phyloP scores from a whole-genome alignment of 306 rosid species.

The Malus sieversii region DNA sequence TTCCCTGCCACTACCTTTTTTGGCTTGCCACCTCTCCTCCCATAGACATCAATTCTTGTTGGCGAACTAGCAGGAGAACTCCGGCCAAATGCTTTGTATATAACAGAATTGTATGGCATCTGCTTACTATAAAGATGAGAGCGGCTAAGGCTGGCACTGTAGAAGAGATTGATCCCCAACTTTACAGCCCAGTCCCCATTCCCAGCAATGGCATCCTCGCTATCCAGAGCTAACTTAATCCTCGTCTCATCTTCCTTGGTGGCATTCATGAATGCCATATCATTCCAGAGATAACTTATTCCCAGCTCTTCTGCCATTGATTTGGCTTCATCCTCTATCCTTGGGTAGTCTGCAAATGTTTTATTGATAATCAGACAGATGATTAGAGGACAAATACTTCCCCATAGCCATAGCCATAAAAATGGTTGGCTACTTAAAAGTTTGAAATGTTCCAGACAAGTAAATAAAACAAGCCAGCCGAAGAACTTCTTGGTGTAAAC shows the following conservation, averaged over 20 bases:
- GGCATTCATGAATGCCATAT: conserved; percentile 51
- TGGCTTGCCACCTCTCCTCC: conserved; percentile 62
- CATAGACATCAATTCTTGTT: conserved; percentile 47
- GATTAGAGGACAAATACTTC: conserved; percentile 11
- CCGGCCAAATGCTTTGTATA: conserved; percentile 86
- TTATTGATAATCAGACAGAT: conserved; percentile 11
- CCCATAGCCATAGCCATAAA: conserved; percentile 1
- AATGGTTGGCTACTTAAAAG: conserved; percentile 2
- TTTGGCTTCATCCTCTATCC: conserved; percentile 86
- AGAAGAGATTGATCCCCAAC: conserved; percentile 94
- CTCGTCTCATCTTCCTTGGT: conserved; percentile 67
- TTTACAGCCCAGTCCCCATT: conserved; percentile 98
- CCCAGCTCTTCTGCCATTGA: conserved; percentile 62
- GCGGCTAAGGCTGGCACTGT: conserved; percentile 87
- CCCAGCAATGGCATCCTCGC: conserved; percentile 82
- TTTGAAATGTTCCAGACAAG: neutral
- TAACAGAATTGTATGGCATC: conserved; percentile 94
- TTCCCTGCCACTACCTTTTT: conserved; percentile 87
- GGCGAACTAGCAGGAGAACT: conserved; percentile 52
- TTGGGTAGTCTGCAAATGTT: conserved; percentile 66
- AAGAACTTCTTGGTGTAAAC: conserved; percentile 2
- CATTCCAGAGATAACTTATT: conserved; percentile 55
- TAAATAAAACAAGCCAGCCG: conserved; percentile 5
- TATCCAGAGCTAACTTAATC: conserved; percentile 78
- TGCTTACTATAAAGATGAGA: conserved; percentile 96